Evolutionary conservation across 805 yeast species (phyloP), one percentile per base, ranked within the genome.

Genomic region (Yarrowia keelungensis): DNA sequence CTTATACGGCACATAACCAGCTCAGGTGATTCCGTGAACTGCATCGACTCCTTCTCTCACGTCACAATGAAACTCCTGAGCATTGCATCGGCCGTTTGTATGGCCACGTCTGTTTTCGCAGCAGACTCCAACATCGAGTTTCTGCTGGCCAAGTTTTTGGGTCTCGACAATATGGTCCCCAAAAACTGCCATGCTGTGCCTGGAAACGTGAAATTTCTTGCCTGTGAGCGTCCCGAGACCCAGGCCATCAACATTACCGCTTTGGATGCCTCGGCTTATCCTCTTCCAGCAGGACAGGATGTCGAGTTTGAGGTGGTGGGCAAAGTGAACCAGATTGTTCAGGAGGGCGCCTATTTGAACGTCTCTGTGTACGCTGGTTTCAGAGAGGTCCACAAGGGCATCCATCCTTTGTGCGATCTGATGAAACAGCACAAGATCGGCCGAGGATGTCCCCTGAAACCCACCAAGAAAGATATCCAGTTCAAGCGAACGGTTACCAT

Each of bases 261-360:
- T 26, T 11, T 62, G 16, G 67, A 62, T 7, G 56, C 67, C n/a
- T 62, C 67, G 12, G 22, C 11, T 1, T 47, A 47, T 9, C 67
- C 67, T 2, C 46, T 62, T 8, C 56, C 54, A 3, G 67, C 67
- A 3, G 67, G 67, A 5, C 16, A 62, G 47, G 41, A 47, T 10
- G 56, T 62, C 16, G 67, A 62, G 67, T 47, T 62, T 26, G 67
- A 62, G 47, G 54, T 62, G 3, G 56, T 49, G 56, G 67, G 67
- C n/a, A 47, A 47, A 9, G 56, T 62, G 11, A n/a, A 62, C 46
- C 10, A 15, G 15, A 7, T 49, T n/a, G 32, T 62, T 3, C 47
- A 62, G 47, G 26, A 47, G 8, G 67, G 67, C n/a, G 67, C 67
- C 8, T 62, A 47, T 41, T 46, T 62, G 47, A 62, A 62, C 56